These are phyloP conservation scores for Curvularia spicifera DNA, from an alignment of 2,329 filamentous ascomycete genomes.

Conservation along the genomic window DNA sequence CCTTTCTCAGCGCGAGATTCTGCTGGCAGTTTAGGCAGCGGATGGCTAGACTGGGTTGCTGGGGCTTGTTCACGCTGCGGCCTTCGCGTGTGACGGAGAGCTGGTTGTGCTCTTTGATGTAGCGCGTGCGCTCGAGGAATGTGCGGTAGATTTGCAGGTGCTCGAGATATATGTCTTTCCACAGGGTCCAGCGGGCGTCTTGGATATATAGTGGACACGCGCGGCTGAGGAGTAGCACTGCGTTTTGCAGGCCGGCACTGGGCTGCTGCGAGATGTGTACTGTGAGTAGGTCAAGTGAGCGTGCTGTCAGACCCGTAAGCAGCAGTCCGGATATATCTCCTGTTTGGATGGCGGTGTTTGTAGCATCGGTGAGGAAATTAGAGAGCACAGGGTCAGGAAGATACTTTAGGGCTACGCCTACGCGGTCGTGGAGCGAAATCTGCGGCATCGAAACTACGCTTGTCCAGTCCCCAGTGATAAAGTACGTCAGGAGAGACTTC, in stretches of 20 bases:
- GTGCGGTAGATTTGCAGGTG: slow-evolving; percentile 72
- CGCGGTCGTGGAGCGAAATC: slow-evolving; percentile 75
- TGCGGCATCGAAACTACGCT: slow-evolving; percentile 75
- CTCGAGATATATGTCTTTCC: slow-evolving; percentile 77
- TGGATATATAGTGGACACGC: slow-evolving; percentile 78
- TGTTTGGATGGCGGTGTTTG: slow-evolving; percentile 64
- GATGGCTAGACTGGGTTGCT: slow-evolving; percentile 71
- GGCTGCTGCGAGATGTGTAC: slow-evolving; percentile 76
- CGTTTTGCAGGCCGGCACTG: slow-evolving; percentile 72
- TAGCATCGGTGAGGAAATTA: slow-evolving; percentile 58
- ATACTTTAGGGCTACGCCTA: slow-evolving; percentile 76
- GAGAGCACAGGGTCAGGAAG: slow-evolving; percentile 62
- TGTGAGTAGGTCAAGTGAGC: slow-evolving; percentile 75
- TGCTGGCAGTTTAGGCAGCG: slow-evolving; percentile 76
- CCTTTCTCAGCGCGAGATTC: slow-evolving; percentile 56
- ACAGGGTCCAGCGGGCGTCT: slow-evolving; percentile 75
- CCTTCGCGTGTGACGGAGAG: slow-evolving; percentile 69
- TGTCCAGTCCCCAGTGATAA: slow-evolving; percentile 78
- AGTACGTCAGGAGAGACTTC: slow-evolving; percentile 77
- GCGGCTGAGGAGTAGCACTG: slow-evolving; percentile 75
- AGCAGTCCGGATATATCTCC: slow-evolving; percentile 80
- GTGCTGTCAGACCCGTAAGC: slow-evolving; percentile 76
- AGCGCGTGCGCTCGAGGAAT: slow-evolving; percentile 77
- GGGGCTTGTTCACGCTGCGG: slow-evolving; percentile 66
- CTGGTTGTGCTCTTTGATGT: slow-evolving; percentile 77